Evolutionary conservation across 805 yeast genomes (phyloP), one percentile per base, ranked within the genome.

Genomic region (Sungouiozyma ichnusensis): DNA sequence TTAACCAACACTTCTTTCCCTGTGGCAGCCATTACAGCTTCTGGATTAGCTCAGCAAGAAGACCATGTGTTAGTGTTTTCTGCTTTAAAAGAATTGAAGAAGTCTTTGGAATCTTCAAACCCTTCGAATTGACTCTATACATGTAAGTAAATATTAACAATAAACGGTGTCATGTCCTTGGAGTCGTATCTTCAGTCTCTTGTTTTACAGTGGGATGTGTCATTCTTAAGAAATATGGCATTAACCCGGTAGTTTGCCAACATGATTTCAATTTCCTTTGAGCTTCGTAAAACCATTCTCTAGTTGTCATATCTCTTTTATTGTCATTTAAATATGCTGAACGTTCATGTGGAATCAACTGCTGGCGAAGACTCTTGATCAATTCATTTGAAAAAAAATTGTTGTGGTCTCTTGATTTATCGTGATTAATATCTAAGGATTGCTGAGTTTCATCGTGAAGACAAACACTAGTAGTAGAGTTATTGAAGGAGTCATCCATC

Each of bases 1-100:
- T 48, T 71, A 16, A 42, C 42, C 2, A 48, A 51, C 17, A 53
- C 55, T 17, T 60, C 61, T 20, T 54, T 60, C 35, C 61, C 71
- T 13, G 54, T 72, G 16, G 81, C 73, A 7, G 67, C 74, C 1
- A 58, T 76, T 36, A 73, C 79, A 3, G 63, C 75, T 35, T 73
- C 79, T 55, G 82, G 82, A 0, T 65, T 76, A 54, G 67, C 70
- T 16, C 79, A 75, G 48, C 67, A 68, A 27, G 68, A 75, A 46
- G 82, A 76, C 51, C 80, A 76, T 51, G 56, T 64, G 44, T 57
- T 75, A 36, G 77, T 76, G 1, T 40, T 51, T 7, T 45, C 53
- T 8, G 46, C 49, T 14, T 38, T 50, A 18, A 33, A 33, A 18
- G 49, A 50, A 15, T 58, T 41, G 37, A 39, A 13, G n/a, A 20